Percentiles rank a stretch among this genome's conserved stretches.
Conservation (phyloP, 140 eudicot species). For the Ambrosia hybrid region DNA sequence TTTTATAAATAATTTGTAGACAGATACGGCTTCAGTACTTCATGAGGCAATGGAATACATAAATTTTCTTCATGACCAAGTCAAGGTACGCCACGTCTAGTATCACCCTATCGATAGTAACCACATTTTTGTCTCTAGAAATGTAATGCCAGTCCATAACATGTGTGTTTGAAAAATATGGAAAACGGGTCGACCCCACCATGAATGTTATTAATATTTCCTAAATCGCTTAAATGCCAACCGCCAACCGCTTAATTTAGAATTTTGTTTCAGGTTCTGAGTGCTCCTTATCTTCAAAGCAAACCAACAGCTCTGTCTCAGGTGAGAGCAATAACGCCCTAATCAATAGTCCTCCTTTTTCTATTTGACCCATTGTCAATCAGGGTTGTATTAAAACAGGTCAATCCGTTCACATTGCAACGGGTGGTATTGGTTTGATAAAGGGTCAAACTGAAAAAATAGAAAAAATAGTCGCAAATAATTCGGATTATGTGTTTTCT, state of each 20-base stretch:
- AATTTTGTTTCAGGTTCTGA: constrained; percentile 63
- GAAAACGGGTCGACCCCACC: constrained; percentile 2
- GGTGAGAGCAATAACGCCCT: constrained; percentile 37
- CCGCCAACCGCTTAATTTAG: neutral
- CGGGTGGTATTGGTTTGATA: neutral
- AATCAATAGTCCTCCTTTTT: too few relatives aligned
- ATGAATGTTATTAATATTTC: constrained; percentile 1
- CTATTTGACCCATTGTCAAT: too few relatives aligned
- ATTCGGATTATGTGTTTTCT: too few relatives aligned
- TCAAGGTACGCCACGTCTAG: constrained; percentile 53
- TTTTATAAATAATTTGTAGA: constrained; percentile 41
- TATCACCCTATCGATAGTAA: neutral
- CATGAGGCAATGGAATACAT: constrained; percentile 83
- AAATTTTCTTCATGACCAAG: constrained; percentile 87
- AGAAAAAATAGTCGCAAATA: neutral
- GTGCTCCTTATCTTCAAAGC: constrained; percentile 80
- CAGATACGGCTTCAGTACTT: constrained; percentile 95
- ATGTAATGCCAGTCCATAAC: neutral
- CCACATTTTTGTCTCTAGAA: neutral
- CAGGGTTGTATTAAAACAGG: too few relatives aligned
- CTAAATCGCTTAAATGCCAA: too few relatives aligned
- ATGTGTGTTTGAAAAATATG: neutral
- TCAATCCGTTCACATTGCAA: neutral
- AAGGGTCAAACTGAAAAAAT: neutral
- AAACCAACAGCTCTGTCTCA: constrained; percentile 38